Conservation (phyloP, 257 asterid species). For the Leptodermis oblonga region DNA sequence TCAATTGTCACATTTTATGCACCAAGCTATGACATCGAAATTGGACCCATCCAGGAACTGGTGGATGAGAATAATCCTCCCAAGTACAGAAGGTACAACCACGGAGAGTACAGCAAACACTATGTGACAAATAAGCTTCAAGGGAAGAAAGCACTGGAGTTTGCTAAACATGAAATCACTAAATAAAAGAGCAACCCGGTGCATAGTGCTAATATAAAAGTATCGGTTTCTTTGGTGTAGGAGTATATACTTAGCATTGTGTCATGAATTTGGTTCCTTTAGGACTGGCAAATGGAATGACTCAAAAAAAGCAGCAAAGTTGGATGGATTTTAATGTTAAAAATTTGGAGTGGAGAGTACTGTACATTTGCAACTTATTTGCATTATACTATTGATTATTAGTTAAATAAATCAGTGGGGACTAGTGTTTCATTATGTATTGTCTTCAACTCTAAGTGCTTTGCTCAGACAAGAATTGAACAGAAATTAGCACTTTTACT, state of each 20-base stretch:
- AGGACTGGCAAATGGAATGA: conserved; percentile 28
- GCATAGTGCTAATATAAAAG: neutral
- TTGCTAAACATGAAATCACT: conserved; percentile 41
- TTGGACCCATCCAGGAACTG: conserved; percentile 62
- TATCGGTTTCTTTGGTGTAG: neutral
- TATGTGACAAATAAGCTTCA: conserved; percentile 84
- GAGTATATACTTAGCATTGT: neutral
- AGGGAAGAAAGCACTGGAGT: conserved; percentile 86
- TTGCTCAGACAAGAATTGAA: conserved; percentile 27
- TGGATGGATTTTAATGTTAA: neutral
- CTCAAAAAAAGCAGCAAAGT: conserved; percentile 19
- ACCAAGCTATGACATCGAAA: conserved; percentile 76
- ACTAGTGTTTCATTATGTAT: conserved; percentile 1
- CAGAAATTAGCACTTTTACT: conserved; percentile 39
- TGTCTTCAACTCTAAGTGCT: conserved; percentile 24
- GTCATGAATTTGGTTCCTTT: conserved; percentile 11
- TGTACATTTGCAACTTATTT: conserved; percentile 14
- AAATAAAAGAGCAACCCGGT: too few relatives aligned
- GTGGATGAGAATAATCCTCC: conserved; percentile 47
- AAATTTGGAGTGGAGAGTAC: conserved; percentile 16
- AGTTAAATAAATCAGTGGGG: conserved; percentile 18
- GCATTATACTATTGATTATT: conserved; percentile 16
- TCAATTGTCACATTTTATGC: conserved; percentile 96
- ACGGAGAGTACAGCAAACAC: conserved; percentile 91
- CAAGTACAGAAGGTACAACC: conserved; percentile 84